These are phyloP conservation scores for Ploettnerulaceae sp. DNA, from an alignment of 2,329 filamentous ascomycete species.

Conservation along the genomic window DNA sequence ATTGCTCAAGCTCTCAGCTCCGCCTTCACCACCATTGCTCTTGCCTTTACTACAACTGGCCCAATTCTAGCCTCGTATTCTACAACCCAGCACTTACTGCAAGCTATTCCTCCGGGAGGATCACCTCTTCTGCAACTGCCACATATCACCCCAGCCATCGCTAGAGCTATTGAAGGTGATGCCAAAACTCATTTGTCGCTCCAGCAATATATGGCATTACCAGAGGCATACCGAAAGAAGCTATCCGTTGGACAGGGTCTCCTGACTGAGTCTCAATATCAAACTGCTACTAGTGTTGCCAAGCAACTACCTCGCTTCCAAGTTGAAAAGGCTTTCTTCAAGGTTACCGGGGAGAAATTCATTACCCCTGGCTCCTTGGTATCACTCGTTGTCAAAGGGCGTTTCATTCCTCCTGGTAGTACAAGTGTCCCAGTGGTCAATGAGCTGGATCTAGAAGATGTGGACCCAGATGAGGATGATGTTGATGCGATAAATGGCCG, in stretches of 20 bases:
- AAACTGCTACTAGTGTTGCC: constrained; percentile 68
- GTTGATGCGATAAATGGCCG: constrained; percentile 78
- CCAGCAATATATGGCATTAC: constrained; percentile 82
- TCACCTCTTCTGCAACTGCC: constrained; percentile 91
- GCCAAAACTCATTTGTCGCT: constrained; percentile 71
- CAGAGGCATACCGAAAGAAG: constrained; percentile 67
- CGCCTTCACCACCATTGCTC: constrained; percentile 78
- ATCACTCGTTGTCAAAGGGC: constrained; percentile 90
- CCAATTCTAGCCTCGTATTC: constrained; percentile 80
- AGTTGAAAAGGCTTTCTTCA: constrained; percentile 94
- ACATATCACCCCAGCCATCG: constrained; percentile 67
- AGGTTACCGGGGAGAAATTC: constrained; percentile 89
- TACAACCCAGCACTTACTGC: constrained; percentile 80
- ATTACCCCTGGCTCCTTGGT: constrained; percentile 91
- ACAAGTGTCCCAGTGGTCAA: constrained; percentile 69
- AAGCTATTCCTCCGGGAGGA: constrained; percentile 76
- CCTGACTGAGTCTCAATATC: constrained; percentile 71
- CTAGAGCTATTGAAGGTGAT: constrained; percentile 66
- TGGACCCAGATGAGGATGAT: constrained; percentile 90
- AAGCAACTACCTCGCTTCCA: constrained; percentile 78
- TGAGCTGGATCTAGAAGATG: constrained; percentile 77
- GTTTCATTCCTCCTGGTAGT: constrained; percentile 83
- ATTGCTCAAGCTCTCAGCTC: constrained; percentile 81
- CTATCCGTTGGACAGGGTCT: constrained; percentile 67
- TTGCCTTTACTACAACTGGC: constrained; percentile 78